phyloP scores from a whole-genome alignment of 345 rosid genomes.

The Brassica carinata region DNA sequence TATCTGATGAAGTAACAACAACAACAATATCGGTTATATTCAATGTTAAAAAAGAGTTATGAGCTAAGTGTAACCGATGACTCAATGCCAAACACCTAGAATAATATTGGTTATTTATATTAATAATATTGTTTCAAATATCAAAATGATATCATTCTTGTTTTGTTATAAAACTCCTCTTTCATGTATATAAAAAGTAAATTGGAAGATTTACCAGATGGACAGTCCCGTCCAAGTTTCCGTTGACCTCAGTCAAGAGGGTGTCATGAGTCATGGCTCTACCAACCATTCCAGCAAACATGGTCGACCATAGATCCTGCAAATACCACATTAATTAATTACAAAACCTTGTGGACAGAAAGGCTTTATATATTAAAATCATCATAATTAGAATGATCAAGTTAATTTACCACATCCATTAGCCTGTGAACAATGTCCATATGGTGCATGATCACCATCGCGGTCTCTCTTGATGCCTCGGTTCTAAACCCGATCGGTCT shows the following conservation, averaged over 20 bases:
- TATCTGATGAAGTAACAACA: conserved; percentile 52
- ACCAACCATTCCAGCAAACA: conserved; percentile 74
- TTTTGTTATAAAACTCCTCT: not conserved
- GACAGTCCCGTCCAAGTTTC: conserved; percentile 72
- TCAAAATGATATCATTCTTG: not conserved
- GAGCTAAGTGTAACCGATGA: not conserved
- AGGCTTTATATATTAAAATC: not conserved
- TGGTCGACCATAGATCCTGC: conserved; percentile 78
- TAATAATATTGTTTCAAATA: not conserved
- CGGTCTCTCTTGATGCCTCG: conserved; percentile 80
- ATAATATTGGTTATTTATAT: not conserved
- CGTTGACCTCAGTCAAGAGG: conserved; percentile 61
- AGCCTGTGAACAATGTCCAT: conserved; percentile 68
- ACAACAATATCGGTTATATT: conserved; percentile 8
- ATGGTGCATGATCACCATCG: conserved; percentile 70
- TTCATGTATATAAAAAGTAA: conserved; percentile 1
- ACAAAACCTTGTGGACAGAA: conserved; percentile 9
- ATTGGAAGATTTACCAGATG: conserved; percentile 58
- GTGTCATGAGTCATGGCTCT: conserved; percentile 68
- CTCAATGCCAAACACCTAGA: not conserved
- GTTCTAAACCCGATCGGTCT: conserved; percentile 61
- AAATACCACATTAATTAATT: not conserved
- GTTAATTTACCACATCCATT: conserved; percentile 65
- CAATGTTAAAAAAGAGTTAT: not conserved
- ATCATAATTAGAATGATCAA: conserved; percentile 4